A percentile compares a stretch with the other conserved stretches of the same genome.
These are phyloP conservation scores for Tephrocybe sp. DNA, from an alignment of 768 basidiomycete genomes.

Conservation along the genomic window DNA sequence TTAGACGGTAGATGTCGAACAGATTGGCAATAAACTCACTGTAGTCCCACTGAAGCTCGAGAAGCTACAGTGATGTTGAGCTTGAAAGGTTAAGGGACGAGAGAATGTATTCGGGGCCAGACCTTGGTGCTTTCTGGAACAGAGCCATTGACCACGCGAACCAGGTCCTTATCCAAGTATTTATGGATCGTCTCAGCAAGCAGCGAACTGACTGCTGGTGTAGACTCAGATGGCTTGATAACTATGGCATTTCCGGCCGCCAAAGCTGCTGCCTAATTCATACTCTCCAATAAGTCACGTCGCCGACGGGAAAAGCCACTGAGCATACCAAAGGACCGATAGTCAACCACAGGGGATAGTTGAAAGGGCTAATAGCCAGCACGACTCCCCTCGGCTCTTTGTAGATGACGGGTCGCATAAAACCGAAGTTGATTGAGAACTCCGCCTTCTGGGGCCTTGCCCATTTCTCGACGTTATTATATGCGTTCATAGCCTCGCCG, in stretches of 20 bases:
- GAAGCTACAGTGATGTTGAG: slow-evolving; percentile 49
- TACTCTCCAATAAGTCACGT: neutral
- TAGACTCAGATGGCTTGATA: slow-evolving; percentile 76
- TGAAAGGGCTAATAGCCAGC: slow-evolving; percentile 72
- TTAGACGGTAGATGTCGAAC: neutral
- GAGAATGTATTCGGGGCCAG: neutral
- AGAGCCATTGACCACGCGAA: slow-evolving; percentile 70
- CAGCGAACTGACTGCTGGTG: slow-evolving; percentile 54
- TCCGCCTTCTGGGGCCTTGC: slow-evolving; percentile 58
- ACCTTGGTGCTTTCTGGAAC: slow-evolving; percentile 62
- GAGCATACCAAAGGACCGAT: slow-evolving; percentile 53
- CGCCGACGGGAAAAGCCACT: neutral
- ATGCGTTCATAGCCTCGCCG: slow-evolving; percentile 51
- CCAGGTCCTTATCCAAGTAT: slow-evolving; percentile 69
- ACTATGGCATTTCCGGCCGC: slow-evolving; percentile 75
- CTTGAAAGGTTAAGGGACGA: neutral
- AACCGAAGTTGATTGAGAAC: slow-evolving; percentile 54
- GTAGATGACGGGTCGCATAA: slow-evolving; percentile 62
- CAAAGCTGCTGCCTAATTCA: slow-evolving; percentile 58
- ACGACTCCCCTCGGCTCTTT: slow-evolving; percentile 81
- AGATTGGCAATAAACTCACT: slow-evolving; percentile 32
- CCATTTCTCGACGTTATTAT: slow-evolving; percentile 74
- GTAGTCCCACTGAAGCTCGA: slow-evolving; percentile 69
- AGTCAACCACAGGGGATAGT: slow-evolving; percentile 67
- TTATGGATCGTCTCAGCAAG: slow-evolving; percentile 69